Conservation (phyloP, 2,329 filamentous ascomycete species). For the Fusarium nurragi region DNA sequence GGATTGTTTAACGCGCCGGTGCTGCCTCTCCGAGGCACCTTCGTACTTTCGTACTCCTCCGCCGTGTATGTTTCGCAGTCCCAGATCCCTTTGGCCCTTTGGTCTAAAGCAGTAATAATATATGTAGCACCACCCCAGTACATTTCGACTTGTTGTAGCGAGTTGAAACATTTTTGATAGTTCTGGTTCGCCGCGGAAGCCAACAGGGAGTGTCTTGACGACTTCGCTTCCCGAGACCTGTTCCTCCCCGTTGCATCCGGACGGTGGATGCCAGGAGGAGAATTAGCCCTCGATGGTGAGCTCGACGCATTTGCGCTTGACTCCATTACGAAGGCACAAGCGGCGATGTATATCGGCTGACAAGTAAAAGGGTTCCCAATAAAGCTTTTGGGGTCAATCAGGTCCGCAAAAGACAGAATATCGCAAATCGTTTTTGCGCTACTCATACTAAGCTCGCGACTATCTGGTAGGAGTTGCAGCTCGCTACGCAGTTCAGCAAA, state of each 20-base stretch:
- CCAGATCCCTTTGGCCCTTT: slow-evolving; percentile 86
- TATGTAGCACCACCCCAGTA: slow-evolving; percentile 92
- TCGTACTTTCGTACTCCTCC: slow-evolving; percentile 81
- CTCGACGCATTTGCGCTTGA: slow-evolving; percentile 75
- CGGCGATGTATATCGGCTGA: slow-evolving; percentile 91
- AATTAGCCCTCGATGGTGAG: slow-evolving; percentile 65
- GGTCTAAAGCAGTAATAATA: slow-evolving; percentile 85
- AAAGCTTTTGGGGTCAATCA: slow-evolving; percentile 86
- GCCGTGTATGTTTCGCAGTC: slow-evolving; percentile 74
- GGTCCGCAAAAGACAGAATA: slow-evolving; percentile 84
- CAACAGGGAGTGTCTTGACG: slow-evolving; percentile 76
- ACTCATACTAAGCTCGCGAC: slow-evolving; percentile 83
- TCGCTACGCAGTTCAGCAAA: slow-evolving; percentile 69
- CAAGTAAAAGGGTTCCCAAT: slow-evolving; percentile 90
- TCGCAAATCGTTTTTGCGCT: slow-evolving; percentile 93
- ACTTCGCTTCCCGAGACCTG: slow-evolving; percentile 47
- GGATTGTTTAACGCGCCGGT: slow-evolving; percentile 49
- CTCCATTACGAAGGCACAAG: slow-evolving; percentile 88
- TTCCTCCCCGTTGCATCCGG: slow-evolving; percentile 1
- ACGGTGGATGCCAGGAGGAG: slow-evolving; percentile 52
- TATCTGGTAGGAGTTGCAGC: slow-evolving; percentile 80
- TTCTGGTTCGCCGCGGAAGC: slow-evolving; percentile 86
- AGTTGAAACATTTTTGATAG: slow-evolving; percentile 87
- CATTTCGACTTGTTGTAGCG: slow-evolving; percentile 78
- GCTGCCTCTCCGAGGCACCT: slow-evolving; percentile 59